Base-by-base conservation (phyloP, 75 land plant species). In the Cunninghamia lanceolata region DNA sequence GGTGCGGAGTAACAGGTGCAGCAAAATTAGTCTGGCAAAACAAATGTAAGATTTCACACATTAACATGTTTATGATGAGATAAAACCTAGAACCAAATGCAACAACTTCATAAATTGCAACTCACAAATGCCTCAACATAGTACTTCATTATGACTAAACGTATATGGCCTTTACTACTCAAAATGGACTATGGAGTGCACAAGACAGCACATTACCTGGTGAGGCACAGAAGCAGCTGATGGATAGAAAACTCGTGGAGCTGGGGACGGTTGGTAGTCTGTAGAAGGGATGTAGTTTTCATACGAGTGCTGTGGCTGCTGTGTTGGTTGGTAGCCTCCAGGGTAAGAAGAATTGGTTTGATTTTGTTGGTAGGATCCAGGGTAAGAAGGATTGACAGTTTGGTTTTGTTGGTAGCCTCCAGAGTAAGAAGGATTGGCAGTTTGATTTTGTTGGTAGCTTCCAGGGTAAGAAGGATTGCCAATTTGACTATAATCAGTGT, bases 1-100 rank as follows among this genome's bases (percentile, higher is more conserved):
- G 85, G 56, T 90, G 92, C 82, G 92, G 94, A 63, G 83, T n/a
- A 11, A 85, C 66, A 63, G 92, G 83, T 85, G 91, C 91, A 78
- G 86, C 92, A 90, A 91, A 93, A 52, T 83, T 93, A 39, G 59
- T 75, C 95, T 94, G 88, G 1, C 87, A 88, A 38, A 83, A 84
- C 70, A 82, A 82, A 82, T 40, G 46, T 16, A 63, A 42, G 14
- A 17, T 36, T n/a, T 28, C 45, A 56, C 47, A 76, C 7, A 85
- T 73, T 39, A 73, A 82, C 34, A 76, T 76, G 19, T 43, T 43
- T 40, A 63, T 1, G 34, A 63, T 25, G 46, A 14, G 35, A 46
- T 4, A 43, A 0, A 40, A 77, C 13, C 25, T 15, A 63, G 15
- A 74, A 75, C 68, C 47, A n/a, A 84, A 73, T 50, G 19, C 11